Base-by-base conservation (phyloP, 306 rosid species). In the Datisca glomerata region DNA sequence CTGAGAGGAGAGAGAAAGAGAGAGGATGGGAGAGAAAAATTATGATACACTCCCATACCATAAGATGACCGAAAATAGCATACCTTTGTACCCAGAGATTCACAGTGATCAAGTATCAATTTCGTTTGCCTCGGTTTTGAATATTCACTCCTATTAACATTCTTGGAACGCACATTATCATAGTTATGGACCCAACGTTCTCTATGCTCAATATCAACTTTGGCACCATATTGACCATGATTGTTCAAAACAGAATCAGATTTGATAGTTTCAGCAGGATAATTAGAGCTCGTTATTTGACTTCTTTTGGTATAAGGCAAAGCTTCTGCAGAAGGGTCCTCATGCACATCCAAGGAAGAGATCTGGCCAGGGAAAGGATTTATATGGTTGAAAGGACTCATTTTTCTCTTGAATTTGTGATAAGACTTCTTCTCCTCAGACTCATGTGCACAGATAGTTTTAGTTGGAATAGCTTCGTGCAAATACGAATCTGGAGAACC, bases 311-410 rank as follows among this genome's bases (percentile, higher is more conserved):
- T 74, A 59, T 71, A 68, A 45, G 56, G 70, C 49, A 67, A 44
- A 12, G 59, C 69, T 50, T 69, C 75, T 33, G 73, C 73, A 41
- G 48, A 60, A 49, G 83, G 59, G 45, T 70, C 87, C 45, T 72
- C 93, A 38, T 66, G 70, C 52, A 68, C 55, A 68, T 77, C 85
- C 43, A 61, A 59, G 62, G 85, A 46, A 43, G 93, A 66, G 70
- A 68, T 80, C 67, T 63, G 67, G 20, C 61, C 70, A 53, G 79
- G 67, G 28, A 72, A 57, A 39, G 67, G 51, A 31, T 60, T 34
- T 29, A 54, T 21, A 47, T 59, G 21, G 59, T 56, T 49, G 27
- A 60, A 54, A 47, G 65, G 55, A 15, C 57, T 27, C 20, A 55
- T 63, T 55, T 59, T 67, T 49, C 56, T 72, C 64, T 71, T 80